Percentiles rank a stretch among this genome's conserved stretches.
These are phyloP conservation scores for Penicillium sp. DNA, from an alignment of 2,329 filamentous ascomycete genomes.

Conservation along the genomic window DNA sequence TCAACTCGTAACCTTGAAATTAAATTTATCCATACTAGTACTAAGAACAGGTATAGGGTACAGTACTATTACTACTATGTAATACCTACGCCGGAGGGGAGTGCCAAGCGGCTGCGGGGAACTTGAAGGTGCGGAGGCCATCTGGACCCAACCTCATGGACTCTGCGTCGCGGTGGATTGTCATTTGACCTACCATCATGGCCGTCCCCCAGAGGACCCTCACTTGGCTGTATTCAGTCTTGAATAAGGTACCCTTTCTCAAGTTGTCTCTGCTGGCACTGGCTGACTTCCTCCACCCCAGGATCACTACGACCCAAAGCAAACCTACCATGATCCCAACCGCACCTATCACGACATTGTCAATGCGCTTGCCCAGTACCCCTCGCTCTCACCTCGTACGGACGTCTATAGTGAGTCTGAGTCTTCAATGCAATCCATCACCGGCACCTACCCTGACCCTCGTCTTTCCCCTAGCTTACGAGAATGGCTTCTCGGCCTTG, in stretches of 20 bases:
- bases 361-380: slow-evolving; percentile 76
- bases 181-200: slow-evolving; percentile 17
- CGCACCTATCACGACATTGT: slow-evolving; percentile 91
- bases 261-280: too few species aligned
- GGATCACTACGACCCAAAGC: slow-evolving; percentile 43
- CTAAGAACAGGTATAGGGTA: too few species aligned
- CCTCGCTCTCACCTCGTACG: slow-evolving; percentile 80
- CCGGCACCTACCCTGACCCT: slow-evolving; percentile 18
- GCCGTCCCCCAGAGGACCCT: slow-evolving; percentile 86
- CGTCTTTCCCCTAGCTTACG: slow-evolving; percentile 67
- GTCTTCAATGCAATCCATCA: not conserved
- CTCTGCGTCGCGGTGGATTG: not conserved
- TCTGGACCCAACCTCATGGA: slow-evolving; percentile 5
- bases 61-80: too few species aligned
- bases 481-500: slow-evolving; percentile 83
- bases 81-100: too few species aligned
- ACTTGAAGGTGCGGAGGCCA: slow-evolving; percentile 18
- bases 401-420: slow-evolving; percentile 84
- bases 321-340: slow-evolving; percentile 95
- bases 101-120: slow-evolving; percentile 27
- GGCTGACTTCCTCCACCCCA: slow-evolving; percentile 17
- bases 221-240: slow-evolving; percentile 92
- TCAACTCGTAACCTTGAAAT: not conserved
- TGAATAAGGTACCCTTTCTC: slow-evolving; percentile 65
- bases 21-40: not conserved